Evolutionary conservation across 352 stramenopile species (phyloP), one percentile per base, ranked within the genome.

Genomic region (Pythium phragmiticola): DNA sequence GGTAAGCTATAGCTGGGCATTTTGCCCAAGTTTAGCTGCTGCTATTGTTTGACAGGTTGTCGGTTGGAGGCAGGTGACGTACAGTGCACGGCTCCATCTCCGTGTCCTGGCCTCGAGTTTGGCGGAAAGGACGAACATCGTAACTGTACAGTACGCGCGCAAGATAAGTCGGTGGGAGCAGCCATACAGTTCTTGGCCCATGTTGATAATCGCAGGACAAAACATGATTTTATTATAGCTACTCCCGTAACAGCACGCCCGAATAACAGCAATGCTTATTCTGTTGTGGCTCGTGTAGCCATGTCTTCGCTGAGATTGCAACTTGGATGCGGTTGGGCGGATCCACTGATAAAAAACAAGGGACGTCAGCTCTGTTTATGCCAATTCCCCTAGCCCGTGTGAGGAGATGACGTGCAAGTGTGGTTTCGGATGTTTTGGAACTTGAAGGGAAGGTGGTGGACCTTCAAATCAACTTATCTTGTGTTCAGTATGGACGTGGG

Each of bases 211-310:
- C 16, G 5, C 17, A n/a, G 39, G n/a, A 14, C 21, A n/a, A 30
- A 50, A 30, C 1, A 50, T 9, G 45, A 30, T 14, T n/a, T n/a
- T n/a, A n/a, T n/a, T n/a, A n/a, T n/a, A n/a, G n/a, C n/a, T n/a
- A n/a, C n/a, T n/a, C n/a, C n/a, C n/a, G n/a, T n/a, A n/a, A n/a
- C 28, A 30, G 9, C 16, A 17, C 19, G n/a, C n/a, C n/a, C n/a
- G n/a, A n/a, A n/a, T n/a, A n/a, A n/a, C n/a, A n/a, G n/a, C 23
- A 54, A 51, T 51, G 47, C 47, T 19, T 39, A 54, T 54, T 37
- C 47, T 13, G 12, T 54, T 16, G 39, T 54, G 47, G 47, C 47
- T 54, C 17, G 23, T 54, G 47, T 54, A 54, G 23, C 47, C 47
- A 54, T 54, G 47, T 54, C 26, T 54, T 28, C 26, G 8, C 26